Evolutionary conservation across 345 rosid genomes (phyloP).

Genomic region (Tarenaya hassleriana): DNA sequence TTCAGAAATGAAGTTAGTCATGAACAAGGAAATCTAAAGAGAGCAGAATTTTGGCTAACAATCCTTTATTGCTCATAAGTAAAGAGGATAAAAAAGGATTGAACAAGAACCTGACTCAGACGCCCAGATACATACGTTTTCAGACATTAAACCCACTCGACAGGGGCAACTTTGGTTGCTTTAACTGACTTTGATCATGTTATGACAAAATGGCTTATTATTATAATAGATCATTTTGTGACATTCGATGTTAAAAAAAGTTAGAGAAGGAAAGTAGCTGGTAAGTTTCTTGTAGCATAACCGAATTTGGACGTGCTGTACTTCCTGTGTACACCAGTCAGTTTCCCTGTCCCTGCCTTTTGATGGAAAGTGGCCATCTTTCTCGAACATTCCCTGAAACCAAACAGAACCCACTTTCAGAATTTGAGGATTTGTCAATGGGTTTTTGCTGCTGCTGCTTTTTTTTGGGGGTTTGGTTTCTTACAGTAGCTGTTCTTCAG

Average conservation of each 20-base stretch:
- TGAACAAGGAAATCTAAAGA: too few species aligned
- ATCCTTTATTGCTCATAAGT: too few species aligned
- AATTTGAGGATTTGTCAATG: background rate
- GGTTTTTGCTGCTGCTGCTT: background rate
- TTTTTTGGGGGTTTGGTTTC: constrained; percentile 5
- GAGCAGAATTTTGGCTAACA: too few species aligned
- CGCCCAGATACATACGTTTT: background rate
- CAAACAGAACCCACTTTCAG: constrained; percentile 4
- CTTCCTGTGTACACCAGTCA: constrained; percentile 75
- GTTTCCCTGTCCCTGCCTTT: constrained; percentile 72
- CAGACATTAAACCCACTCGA: too few species aligned
- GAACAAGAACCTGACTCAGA: background rate
- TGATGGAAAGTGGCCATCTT: constrained; percentile 71
- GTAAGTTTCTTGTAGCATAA: constrained; percentile 53
- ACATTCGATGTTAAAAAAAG: background rate
- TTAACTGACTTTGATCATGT: too few species aligned
- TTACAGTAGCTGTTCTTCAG: constrained; percentile 42
- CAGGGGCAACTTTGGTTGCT: background rate
- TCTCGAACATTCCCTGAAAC: constrained; percentile 66
- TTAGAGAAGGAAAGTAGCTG: constrained; percentile 54
- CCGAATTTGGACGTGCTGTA: constrained; percentile 77
- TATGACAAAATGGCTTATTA: too few species aligned
- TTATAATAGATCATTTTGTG: too few species aligned
- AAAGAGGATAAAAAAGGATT: too few species aligned
- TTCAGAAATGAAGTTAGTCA: too few species aligned